Conservation (phyloP, 176 grass and related monocot genomes). For the Avena eriantha region DNA sequence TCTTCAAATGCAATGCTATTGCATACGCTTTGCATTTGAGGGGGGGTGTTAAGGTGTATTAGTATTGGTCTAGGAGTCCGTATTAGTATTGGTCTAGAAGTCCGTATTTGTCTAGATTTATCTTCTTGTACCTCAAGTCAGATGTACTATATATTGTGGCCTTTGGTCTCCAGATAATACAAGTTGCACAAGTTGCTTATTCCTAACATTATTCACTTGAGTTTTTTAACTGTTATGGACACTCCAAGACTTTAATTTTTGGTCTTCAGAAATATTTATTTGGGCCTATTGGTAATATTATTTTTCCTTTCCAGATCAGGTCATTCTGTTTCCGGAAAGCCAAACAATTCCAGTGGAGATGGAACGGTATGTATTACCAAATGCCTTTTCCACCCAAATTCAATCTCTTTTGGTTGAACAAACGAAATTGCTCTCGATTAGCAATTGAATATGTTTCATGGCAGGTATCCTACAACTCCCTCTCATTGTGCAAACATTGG, state of each 20-base stretch:
- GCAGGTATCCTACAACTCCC: conserved; percentile 95
- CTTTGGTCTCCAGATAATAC: too few species aligned
- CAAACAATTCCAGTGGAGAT: conserved; percentile 78
- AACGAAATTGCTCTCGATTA: conserved; percentile 31
- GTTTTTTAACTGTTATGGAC: conserved; percentile 32
- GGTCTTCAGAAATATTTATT: conserved; percentile 28
- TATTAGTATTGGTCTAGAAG: too few species aligned
- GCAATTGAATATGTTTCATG: conserved; percentile 38
- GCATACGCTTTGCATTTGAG: too few species aligned
- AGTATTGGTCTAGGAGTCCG: too few species aligned
- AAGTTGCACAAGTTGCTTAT: too few species aligned
- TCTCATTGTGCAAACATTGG: conserved; percentile 99
- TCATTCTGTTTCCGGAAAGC: conserved; percentile 83
- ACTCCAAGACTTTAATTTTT: conserved; percentile 29
- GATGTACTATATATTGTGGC: too few species aligned
- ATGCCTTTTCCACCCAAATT: conserved; percentile 35
- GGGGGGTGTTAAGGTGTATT: too few species aligned
- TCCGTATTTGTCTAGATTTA: too few species aligned
- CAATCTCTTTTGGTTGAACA: conserved; percentile 27
- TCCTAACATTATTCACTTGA: too few species aligned
- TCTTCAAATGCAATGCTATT: too few species aligned
- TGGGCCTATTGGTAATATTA: conserved; percentile 20
- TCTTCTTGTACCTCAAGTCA: too few species aligned
- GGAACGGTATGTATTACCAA: conserved; percentile 73
- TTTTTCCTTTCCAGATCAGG: conserved; percentile 88